Conservation (phyloP, 345 rosid species). For the Boechera divaricarpa region DNA sequence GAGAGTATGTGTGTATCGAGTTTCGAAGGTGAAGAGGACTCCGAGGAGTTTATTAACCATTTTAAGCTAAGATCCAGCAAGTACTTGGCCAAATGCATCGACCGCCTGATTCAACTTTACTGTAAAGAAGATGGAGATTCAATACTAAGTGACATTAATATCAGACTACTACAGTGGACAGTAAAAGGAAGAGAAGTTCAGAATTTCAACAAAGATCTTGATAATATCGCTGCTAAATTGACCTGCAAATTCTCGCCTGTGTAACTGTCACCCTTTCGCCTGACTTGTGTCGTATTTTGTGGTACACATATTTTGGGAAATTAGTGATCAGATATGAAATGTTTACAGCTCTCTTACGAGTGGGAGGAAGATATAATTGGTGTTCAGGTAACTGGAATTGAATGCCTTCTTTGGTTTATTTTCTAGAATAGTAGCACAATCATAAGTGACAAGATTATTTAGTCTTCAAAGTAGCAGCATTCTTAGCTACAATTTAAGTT, state of each 20-base stretch:
- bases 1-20: constrained; percentile 61
- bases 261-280: constrained; percentile 5
- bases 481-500: background rate
- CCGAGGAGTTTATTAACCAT: constrained; percentile 50
- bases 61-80: constrained; percentile 59
- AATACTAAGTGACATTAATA: constrained; percentile 54
- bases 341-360: background rate
- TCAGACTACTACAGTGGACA: constrained; percentile 65
- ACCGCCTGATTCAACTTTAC: constrained; percentile 51
- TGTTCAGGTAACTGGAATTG: background rate
- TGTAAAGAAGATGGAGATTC: constrained; percentile 46
- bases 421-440: background rate
- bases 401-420: background rate
- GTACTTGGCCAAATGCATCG: constrained; percentile 67
- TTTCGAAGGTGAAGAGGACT: constrained; percentile 57
- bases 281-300: constrained; percentile 14
- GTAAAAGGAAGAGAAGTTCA: constrained; percentile 53
- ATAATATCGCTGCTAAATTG: constrained; percentile 48
- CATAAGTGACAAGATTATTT: background rate
- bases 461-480: background rate
- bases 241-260: constrained; percentile 37
- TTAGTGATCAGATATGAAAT: background rate
- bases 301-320: constrained; percentile 1
- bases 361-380: background rate
- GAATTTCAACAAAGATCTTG: constrained; percentile 50